Conservation (phyloP, 2,329 filamentous ascomycete genomes). For the Elsinoe australis region DNA sequence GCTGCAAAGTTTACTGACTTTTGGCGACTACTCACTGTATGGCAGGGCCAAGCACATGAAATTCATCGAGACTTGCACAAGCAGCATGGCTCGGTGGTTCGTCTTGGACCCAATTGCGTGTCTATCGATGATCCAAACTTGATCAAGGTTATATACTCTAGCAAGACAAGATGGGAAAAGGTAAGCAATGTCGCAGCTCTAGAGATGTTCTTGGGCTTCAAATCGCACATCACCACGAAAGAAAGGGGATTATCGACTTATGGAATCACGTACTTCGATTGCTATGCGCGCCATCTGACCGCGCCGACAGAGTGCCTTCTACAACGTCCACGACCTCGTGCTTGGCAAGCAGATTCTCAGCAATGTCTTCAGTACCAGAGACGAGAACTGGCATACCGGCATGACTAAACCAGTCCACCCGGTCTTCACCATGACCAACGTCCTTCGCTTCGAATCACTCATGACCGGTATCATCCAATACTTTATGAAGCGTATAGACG, state of each 20-base stretch:
- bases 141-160: conserved; percentile 12
- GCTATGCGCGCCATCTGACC: not conserved
- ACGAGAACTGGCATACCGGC: conserved; percentile 10
- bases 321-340: conserved; percentile 2
- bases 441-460: conserved; percentile 4
- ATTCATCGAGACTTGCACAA: conserved; percentile 22
- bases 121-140: conserved; percentile 1
- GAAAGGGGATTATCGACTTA: no score
- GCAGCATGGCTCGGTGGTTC: conserved; percentile 13
- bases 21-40: not conserved
- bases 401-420: conserved; percentile 9
- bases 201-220: no score
- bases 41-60: conserved; percentile 13
- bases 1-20: conserved; percentile 1
- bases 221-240: no score
- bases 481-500: conserved; percentile 2
- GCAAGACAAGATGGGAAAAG: conserved; percentile 9
- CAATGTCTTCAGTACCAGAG: conserved; percentile 12
- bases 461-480: conserved; percentile 13
- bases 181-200: not conserved
- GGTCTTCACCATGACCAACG: conserved; percentile 9
- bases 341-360: conserved; percentile 8
- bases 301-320: not conserved
- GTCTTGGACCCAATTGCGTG: conserved; percentile 18
- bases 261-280: no score